Evolutionary conservation across 768 basidiomycete species (phyloP).

Genomic region (Omphalotus guepiniiformis): DNA sequence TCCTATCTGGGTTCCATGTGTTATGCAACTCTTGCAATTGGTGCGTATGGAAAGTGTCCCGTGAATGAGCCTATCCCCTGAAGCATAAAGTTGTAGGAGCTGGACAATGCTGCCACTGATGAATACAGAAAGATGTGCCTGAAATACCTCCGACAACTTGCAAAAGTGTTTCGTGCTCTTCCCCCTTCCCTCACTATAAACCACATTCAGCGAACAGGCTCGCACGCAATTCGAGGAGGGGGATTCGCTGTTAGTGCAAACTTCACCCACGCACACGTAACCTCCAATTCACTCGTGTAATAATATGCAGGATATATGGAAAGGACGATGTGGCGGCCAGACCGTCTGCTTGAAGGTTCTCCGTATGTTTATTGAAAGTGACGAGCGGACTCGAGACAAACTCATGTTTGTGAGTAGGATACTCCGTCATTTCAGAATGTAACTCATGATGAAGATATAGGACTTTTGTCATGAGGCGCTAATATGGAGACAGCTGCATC

Average conservation of each 20-base stretch:
- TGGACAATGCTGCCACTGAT: too few relatives aligned
- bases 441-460: background rate
- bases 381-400: background rate
- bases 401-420: background rate
- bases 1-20: too few relatives aligned
- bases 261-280: background rate
- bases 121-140: too few relatives aligned
- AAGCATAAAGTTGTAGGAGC: too few relatives aligned
- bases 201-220: too few relatives aligned
- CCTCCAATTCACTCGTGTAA: background rate
- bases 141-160: too few relatives aligned
- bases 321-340: background rate
- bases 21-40: too few relatives aligned
- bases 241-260: slow-evolving; percentile 2
- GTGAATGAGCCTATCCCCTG: too few relatives aligned
- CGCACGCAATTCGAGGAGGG: slow-evolving; percentile 1
- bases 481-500: slow-evolving; percentile 28
- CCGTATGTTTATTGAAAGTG: slow-evolving; percentile 3
- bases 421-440: background rate
- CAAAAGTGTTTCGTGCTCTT: too few relatives aligned
- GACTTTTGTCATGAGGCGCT: slow-evolving; percentile 17
- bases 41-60: too few relatives aligned
- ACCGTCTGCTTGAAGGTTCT: slow-evolving; percentile 11
- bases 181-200: too few relatives aligned
- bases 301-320: slow-evolving; percentile 8